Evolutionary conservation across 257 asterid genomes (phyloP), one percentile per base, ranked within the genome.

Genomic region (Cordia subcordata): DNA sequence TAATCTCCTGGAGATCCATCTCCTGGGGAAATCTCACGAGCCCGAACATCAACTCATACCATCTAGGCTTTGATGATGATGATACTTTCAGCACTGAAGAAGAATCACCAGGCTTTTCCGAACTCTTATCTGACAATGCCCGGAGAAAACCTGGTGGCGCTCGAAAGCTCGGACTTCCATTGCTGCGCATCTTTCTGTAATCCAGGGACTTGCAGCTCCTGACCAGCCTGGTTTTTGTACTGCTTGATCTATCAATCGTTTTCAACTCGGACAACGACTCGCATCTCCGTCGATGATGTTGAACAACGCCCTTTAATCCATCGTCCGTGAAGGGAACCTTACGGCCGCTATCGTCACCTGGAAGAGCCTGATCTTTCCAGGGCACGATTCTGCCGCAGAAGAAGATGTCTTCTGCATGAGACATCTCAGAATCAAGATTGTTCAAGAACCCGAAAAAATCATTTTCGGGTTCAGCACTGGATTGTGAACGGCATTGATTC

Each of bases 331-430:
- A 27, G 6, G 3, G 35, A 27, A 27, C 35, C 35, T 27, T n/a
- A n/a, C n/a, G 35, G 35, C 6, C 4, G 6, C 3, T 27, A 6
- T 53, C 16, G 10, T 50, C 52, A 11, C n/a, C 20, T 1, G 47
- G 5, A 5, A 8, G 22, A 55, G 44, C 44, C 35, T 54, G 9
- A 0, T 15, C 38, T 38, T 62, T 39, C 12, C 17, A 44, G 39
- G 69, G 69, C 16, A 64, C 40, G 32, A 64, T 62, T 42, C 51
- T 53, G 9, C 69, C 69, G 39, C 69, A 55, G 45, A 42, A 44
- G 27, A 64, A 54, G 10, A 64, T 64, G 60, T 64, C 69, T 27
- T 64, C 69, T 39, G 69, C 69, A 19, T 64, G 69, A 35, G 62
- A 44, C 69, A 64, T 64, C 14, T 64, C 62, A 17, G 33, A 55